Percentiles rank a stretch among this genome's conserved stretches.
These are phyloP conservation scores for Berkeleyomyces basicola DNA, from an alignment of 2,329 filamentous ascomycete genomes.

Conservation along the genomic window DNA sequence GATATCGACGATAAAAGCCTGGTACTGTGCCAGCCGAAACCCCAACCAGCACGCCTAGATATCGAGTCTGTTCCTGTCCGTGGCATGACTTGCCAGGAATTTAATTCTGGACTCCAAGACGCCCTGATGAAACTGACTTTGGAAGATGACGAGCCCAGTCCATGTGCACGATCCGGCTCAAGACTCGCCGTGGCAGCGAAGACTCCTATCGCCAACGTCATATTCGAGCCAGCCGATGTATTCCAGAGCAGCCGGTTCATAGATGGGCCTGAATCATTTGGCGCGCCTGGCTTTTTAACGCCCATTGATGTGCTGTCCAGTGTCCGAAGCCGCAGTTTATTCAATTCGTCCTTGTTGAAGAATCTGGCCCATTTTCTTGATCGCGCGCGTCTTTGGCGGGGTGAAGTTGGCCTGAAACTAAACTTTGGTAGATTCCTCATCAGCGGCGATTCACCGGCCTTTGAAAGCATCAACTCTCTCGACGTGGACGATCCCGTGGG, in stretches of 20 bases:
- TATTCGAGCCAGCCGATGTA: not conserved
- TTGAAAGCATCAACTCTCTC: not conserved
- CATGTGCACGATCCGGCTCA: too few species aligned
- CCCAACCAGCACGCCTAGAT: not conserved
- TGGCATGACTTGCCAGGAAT: not conserved
- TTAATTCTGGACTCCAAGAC: not conserved
- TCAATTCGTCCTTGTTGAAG: not conserved
- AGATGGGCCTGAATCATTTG: not conserved
- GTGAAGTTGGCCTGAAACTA: not conserved
- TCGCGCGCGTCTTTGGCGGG: not conserved
- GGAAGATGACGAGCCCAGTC: not conserved
- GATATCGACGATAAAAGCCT: not conserved
- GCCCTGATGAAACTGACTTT: not conserved
- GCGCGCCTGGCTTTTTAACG: not conserved
- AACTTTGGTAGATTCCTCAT: slow-evolving; percentile 2
- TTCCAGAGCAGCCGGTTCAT: not conserved
- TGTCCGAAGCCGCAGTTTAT: not conserved
- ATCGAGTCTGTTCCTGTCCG: not conserved
- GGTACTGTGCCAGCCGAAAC: not conserved
- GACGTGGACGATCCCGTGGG: not conserved
- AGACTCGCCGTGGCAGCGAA: not conserved
- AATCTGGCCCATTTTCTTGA: not conserved
- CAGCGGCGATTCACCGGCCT: not conserved
- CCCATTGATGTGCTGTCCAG: not conserved
- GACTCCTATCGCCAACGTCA: not conserved